Evolutionary conservation across 495 filamentous ascomycete species (phyloP).

Genomic region (Emericellopsis terricola): DNA sequence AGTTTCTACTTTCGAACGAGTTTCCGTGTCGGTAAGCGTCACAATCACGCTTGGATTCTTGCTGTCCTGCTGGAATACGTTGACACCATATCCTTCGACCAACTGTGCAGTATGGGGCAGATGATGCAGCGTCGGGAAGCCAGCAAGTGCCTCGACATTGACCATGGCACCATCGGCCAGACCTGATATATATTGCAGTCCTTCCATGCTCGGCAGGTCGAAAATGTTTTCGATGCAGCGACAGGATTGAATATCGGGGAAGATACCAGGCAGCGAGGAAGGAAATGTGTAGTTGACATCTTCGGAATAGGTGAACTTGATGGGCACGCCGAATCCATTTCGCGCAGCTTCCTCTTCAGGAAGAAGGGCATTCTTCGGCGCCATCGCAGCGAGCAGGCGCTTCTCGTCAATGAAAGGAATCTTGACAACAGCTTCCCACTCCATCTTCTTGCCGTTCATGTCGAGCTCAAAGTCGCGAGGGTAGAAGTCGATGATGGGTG

Average conservation of each 20-base stretch:
- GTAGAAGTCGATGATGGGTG: conserved; percentile 98
- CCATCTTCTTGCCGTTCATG: conserved; percentile 99
- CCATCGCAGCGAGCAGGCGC: conserved; percentile 70
- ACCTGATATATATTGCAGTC: conserved; percentile 68
- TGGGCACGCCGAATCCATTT: conserved; percentile 77
- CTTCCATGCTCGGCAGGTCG: conserved; percentile 83
- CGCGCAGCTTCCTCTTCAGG: conserved; percentile 56
- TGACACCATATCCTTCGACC: conserved; percentile 42
- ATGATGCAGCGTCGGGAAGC: conserved; percentile 78
- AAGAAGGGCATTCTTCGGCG: conserved; percentile 58
- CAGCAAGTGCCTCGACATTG: conserved; percentile 64
- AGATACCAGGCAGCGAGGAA: conserved; percentile 74
- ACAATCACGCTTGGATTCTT: conserved; percentile 94
- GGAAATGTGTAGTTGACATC: conserved; percentile 64
- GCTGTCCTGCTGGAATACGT: conserved; percentile 93
- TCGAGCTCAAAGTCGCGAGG: conserved; percentile 94
- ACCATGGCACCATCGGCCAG: conserved; percentile 76
- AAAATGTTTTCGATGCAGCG: conserved; percentile 90
- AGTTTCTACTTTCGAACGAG: conserved; percentile 44
- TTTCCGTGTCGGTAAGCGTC: conserved; percentile 57
- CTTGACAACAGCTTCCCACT: conserved; percentile 98
- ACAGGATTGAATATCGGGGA: conserved; percentile 75
- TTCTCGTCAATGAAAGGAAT: conserved; percentile 96
- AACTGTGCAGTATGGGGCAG: conserved; percentile 63
- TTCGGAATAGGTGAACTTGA: conserved; percentile 81